These are phyloP conservation scores for Grosmannia huntii DNA, from an alignment of 2,329 filamentous ascomycete genomes.

Conservation along the genomic window DNA sequence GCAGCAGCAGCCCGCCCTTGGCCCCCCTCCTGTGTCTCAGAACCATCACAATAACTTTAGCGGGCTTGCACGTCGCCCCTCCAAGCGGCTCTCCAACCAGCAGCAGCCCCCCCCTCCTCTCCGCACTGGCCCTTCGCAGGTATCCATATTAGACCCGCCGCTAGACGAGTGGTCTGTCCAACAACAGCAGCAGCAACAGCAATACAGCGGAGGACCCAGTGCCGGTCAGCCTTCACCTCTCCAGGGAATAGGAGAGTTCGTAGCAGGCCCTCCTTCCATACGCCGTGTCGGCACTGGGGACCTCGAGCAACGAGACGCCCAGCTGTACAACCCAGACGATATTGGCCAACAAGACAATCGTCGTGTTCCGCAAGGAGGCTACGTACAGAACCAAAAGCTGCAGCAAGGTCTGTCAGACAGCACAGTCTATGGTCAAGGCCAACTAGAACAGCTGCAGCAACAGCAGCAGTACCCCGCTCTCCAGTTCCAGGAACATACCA, in stretches of 20 bases:
- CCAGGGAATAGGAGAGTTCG: conserved; percentile 27
- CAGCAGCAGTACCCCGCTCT: conserved; percentile 22
- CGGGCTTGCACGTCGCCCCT: conserved; percentile 39
- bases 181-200: conserved; percentile 6
- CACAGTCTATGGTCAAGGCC: not conserved
- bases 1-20: not conserved
- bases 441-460: conserved; percentile 17
- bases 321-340: conserved; percentile 32
- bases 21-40: conserved; percentile 13
- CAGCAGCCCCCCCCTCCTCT: conserved; percentile 21
- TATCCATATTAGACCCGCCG: conserved; percentile 22
- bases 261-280: conserved; percentile 23
- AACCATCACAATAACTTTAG: conserved; percentile 34
- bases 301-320: conserved; percentile 24
- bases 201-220: not conserved
- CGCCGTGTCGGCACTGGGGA: conserved; percentile 30
- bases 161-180: conserved; percentile 20
- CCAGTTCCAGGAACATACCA: conserved; percentile 11
- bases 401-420: conserved; percentile 20
- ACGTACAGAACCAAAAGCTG: conserved; percentile 20
- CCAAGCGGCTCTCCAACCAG: conserved; percentile 41
- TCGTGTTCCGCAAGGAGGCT: conserved; percentile 18
- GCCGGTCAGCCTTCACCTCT: conserved; percentile 29
- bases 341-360: conserved; percentile 25
- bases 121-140: conserved; percentile 27